These are phyloP conservation scores for Candolleomyces eurysporus DNA, from an alignment of 768 basidiomycete species.

Conservation along the genomic window DNA sequence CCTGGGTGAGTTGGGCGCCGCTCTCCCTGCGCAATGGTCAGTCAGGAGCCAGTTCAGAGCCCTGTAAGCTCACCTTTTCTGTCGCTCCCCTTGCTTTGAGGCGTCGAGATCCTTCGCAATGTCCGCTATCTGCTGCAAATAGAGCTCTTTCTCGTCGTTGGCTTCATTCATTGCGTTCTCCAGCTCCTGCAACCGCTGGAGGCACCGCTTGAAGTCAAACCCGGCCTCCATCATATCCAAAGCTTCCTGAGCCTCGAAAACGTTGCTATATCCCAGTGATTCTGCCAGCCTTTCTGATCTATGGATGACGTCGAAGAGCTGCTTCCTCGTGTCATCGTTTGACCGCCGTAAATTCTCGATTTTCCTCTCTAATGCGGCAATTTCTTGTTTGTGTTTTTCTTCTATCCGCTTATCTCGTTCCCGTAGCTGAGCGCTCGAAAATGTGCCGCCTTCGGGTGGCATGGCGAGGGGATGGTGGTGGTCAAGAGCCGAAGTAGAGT, in stretches of 20 bases:
- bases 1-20: slow-evolving; percentile 14
- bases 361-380: slow-evolving; percentile 22
- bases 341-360: slow-evolving; percentile 26
- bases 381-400: slow-evolving; percentile 28
- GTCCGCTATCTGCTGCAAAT: slow-evolving; percentile 16
- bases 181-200: slow-evolving; percentile 31
- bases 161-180: slow-evolving; percentile 23
- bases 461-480: neutral
- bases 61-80: neutral
- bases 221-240: slow-evolving; percentile 36
- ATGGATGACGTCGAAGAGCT: slow-evolving; percentile 36
- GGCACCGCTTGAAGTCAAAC: slow-evolving; percentile 32
- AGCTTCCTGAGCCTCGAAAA: slow-evolving; percentile 40
- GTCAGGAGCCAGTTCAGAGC: neutral
- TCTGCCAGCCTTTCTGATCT: slow-evolving; percentile 37
- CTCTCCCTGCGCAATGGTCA: neutral
- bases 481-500: neutral
- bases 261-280: slow-evolving; percentile 41
- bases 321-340: slow-evolving; percentile 28
- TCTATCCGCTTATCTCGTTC: slow-evolving; percentile 32
- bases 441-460: slow-evolving; percentile 9
- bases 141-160: slow-evolving; percentile 18
- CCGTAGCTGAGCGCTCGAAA: slow-evolving; percentile 27
- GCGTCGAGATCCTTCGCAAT: slow-evolving; percentile 5
- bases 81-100: slow-evolving; percentile 10